Conservation (phyloP, 2,329 filamentous ascomycete species). For the Fusarium pseudocircinatum region DNA sequence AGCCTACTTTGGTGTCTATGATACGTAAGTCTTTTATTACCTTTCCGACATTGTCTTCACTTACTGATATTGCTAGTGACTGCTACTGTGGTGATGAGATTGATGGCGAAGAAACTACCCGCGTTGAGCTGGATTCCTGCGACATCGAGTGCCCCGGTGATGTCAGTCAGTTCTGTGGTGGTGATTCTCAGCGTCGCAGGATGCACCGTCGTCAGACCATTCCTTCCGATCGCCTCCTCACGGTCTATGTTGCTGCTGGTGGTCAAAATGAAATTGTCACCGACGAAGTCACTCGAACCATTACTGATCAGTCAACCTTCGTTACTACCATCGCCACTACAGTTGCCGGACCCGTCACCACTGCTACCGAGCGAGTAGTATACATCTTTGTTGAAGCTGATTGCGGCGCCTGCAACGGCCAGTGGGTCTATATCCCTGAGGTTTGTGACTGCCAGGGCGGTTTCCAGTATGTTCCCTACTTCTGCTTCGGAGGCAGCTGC, state of each 20-base stretch:
- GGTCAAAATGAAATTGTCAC: background rate
- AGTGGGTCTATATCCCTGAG: constrained; percentile 32
- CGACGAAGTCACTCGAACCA: constrained; percentile 10
- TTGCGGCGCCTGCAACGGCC: constrained; percentile 23
- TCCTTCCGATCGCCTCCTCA: constrained; percentile 33
- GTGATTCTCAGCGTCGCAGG: constrained; percentile 20
- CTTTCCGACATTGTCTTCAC: fast-evolving
- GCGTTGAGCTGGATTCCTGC: constrained; percentile 9
- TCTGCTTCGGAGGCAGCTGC: constrained; percentile 27
- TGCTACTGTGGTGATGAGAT: constrained; percentile 41
- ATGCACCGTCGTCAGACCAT: constrained; percentile 32
- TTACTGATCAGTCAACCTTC: constrained; percentile 26
- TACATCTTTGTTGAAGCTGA: constrained; percentile 33
- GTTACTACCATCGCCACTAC: constrained; percentile 32
- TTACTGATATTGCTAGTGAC: background rate
- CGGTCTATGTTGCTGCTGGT: constrained; percentile 29
- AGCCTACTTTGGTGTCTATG: constrained; percentile 42
- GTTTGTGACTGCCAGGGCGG: constrained; percentile 35
- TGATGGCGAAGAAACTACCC: background rate
- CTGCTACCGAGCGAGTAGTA: constrained; percentile 13
- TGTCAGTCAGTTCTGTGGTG: constrained; percentile 34
- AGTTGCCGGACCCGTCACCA: constrained; percentile 13
- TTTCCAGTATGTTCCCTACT: constrained; percentile 27
- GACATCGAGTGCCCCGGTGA: constrained; percentile 37
- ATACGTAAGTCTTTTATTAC: constrained; percentile 16